Base-by-base conservation (phyloP, 768 basidiomycete genomes). In the Calocera cornea region DNA sequence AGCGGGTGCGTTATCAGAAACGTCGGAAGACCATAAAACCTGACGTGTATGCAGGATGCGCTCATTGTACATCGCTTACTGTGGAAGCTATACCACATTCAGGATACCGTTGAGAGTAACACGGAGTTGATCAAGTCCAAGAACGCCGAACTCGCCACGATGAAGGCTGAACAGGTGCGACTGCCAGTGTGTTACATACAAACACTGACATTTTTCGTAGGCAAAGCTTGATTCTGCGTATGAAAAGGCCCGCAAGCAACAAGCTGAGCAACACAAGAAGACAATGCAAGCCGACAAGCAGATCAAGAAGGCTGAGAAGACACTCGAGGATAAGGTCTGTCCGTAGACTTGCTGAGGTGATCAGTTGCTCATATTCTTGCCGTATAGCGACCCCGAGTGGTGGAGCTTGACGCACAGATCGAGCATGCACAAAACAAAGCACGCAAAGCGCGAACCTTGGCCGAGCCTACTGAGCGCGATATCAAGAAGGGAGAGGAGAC, bases 271-370 rank as follows among this genome's bases (percentile, higher is more conserved):
- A 7, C 83, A 90, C 19, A 83, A 86, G 10, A 78, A 80, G 3
- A 87, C 93, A 0, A 84, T 87, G 79, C 89, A 89, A 77, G 87
- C 88, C 71, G 94, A 99, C 77, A 88, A 87, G 77, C 83, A 78
- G 50, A 87, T 95, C 68, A 97, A 97, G 79, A 90, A 88, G 75
- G 88, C 88, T 0, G 95, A 97, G 77, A 97, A 95, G 76, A 80
- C 85, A 0, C 76, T 95, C 10, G 95, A 97, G 68, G 85, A 82
- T 17, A 92, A 90, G 80, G 94, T 88, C 40, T 24, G 14, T 41
- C 31, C 63, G 34, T 22, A 1, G 27, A 7, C 29, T 34, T 19
- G 0, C 17, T 49, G 24, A 36, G 49, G 16, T 27, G 5, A 14
- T 34, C 50, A 1, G 54, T 34, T 41, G 2, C 19, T 5, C 14